A percentile compares a stretch with the other conserved stretches of the same genome.
These are phyloP conservation scores for Phaeomoniella chlamydospora DNA, from an alignment of 2,329 filamentous ascomycete genomes.

Conservation along the genomic window DNA sequence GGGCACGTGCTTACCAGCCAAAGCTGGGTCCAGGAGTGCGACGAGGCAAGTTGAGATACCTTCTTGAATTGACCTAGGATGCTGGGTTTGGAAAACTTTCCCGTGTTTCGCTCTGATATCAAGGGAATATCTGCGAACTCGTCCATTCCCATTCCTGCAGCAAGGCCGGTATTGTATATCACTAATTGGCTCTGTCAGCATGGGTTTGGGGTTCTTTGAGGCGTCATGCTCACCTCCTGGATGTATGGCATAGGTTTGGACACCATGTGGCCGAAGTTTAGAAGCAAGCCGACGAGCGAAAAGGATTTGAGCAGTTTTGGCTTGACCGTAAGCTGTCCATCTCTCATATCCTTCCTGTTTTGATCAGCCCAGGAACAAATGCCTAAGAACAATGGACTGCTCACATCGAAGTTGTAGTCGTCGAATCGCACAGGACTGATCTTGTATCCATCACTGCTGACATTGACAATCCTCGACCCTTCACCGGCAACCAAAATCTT, in stretches of 20 bases:
- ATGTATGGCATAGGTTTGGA: constrained; percentile 24
- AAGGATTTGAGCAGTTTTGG: constrained; percentile 31
- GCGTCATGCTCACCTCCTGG: constrained; percentile 16
- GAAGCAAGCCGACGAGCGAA: constrained; percentile 24
- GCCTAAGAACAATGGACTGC: neutral
- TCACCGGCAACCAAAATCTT: constrained; percentile 11
- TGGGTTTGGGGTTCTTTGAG: neutral
- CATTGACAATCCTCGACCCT: constrained; percentile 22
- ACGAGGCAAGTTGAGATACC: constrained; percentile 27
- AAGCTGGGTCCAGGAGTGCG: constrained; percentile 27
- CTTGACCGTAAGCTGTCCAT: constrained; percentile 30
- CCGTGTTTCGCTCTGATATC: constrained; percentile 6
- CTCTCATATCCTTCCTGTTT: constrained; percentile 15
- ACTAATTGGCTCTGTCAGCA: neutral
- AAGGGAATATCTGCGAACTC: constrained; percentile 4
- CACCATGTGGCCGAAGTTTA: constrained; percentile 11
- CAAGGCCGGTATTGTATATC: constrained; percentile 4
- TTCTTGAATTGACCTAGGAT: constrained; percentile 22
- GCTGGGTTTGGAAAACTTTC: constrained; percentile 4
- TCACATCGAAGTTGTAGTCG: constrained; percentile 13
- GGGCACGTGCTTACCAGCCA: constrained; percentile 14
- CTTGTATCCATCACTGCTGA: constrained; percentile 30
- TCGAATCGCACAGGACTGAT: constrained; percentile 19
- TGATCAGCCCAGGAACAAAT: neutral
- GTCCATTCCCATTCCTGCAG: neutral